Evolutionary conservation across 306 rosid genomes (phyloP), one percentile per base, ranked within the genome.

Genomic region (Vachellia collinsii): DNA sequence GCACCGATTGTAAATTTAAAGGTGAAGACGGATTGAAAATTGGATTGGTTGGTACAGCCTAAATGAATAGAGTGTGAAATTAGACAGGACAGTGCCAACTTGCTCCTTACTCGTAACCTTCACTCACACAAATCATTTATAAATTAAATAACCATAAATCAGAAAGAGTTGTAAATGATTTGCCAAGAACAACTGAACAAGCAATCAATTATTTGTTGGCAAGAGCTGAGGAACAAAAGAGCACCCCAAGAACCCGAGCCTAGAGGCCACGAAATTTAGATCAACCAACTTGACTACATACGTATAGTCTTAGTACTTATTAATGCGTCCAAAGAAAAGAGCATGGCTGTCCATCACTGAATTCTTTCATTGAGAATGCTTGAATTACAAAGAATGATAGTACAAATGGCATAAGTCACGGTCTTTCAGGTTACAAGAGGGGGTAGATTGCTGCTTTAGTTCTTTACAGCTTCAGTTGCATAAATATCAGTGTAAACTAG

Each of bases 331-430:
- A 4, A 59, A 7, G 64, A 14, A 59, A 59, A 68, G 41, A 84
- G 84, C 89, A 19, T n/a, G 69, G 34, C 86, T 83, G 77, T 77
- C 34, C 74, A 61, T 78, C 22, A 51, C 44, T 7, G n/a, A 29
- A 62, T 2, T 29, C n/a, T 61, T 36, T 61, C 17, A 25, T 12
- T 10, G 1, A 1, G 25, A 61, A 23, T 0, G 67, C 4, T 25
- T 61, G 37, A 4, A 61, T 61, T 4, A 29, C 38, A 11, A 61
- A 25, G 67, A 23, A 61, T 61, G 12, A 25, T 11, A 11, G 17
- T 25, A 61, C 38, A 62, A 29, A 12, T 13, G 42, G n/a, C 3
- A 1, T 1, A 6, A 11, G n/a, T 29, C n/a, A 62, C 7, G 41
- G 42, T 41, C 68, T 62, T 62, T 14, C 10, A 29, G n/a, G 68